Conservation (phyloP, 768 basidiomycete species). For the Hericium alpestre region DNA sequence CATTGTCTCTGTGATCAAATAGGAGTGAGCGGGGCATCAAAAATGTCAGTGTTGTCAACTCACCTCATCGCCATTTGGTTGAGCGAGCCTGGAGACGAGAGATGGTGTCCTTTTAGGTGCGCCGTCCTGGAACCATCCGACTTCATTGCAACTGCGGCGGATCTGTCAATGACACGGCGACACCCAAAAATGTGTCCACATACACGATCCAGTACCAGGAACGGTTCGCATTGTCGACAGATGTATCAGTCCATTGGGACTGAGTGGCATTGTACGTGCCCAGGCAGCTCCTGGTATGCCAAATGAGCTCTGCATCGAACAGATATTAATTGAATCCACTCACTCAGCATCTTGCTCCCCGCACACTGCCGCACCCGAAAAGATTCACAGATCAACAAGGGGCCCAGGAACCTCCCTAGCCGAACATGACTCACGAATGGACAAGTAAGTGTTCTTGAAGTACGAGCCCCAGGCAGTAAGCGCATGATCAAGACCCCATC, state of each 20-base stretch:
- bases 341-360: conserved; percentile 36
- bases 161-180: neutral
- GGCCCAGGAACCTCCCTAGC: neutral
- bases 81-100: conserved; percentile 1
- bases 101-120: neutral
- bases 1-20: conserved; percentile 10
- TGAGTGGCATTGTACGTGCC: conserved; percentile 30
- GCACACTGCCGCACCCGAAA: conserved; percentile 35
- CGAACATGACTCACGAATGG: conserved; percentile 26
- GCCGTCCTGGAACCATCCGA: conserved; percentile 32
- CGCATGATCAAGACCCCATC: conserved; percentile 56
- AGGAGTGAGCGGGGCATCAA: conserved; percentile 24
- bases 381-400: neutral
- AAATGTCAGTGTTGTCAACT: neutral
- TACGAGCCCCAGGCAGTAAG: conserved; percentile 52
- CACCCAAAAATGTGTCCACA: conserved; percentile 1
- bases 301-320: no score
- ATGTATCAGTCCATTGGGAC: conserved; percentile 41
- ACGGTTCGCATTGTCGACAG: conserved; percentile 42
- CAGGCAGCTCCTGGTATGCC: conserved; percentile 23
- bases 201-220: conserved; percentile 69
- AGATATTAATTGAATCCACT: conserved; percentile 39
- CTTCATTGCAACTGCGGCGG: conserved; percentile 55
- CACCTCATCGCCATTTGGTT: conserved; percentile 2
- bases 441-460: conserved; percentile 40